Percentiles rank a stretch among this genome's conserved stretches.
Evolutionary conservation across 257 asterid genomes (phyloP).

Genomic region (Catharanthus roseus): DNA sequence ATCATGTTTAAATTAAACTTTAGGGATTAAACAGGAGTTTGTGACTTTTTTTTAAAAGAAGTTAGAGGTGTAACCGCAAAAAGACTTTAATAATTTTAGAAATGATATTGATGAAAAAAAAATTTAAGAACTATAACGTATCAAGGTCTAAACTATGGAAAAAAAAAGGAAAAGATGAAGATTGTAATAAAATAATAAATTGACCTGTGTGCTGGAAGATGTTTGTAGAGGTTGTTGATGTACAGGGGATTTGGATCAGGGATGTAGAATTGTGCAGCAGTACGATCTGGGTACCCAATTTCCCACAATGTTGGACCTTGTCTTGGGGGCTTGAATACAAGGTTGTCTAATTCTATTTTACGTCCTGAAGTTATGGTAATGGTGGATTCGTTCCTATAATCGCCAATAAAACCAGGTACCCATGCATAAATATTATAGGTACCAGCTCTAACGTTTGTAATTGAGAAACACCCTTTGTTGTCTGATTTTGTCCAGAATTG

Average conservation of each 20-base stretch:
- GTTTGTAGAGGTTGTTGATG: conserved; percentile 46
- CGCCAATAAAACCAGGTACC: conserved; percentile 82
- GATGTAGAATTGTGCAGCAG: conserved; percentile 68
- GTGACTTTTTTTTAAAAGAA: too few relatives aligned
- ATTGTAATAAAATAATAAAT: too few relatives aligned
- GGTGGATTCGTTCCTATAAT: conserved; percentile 42
- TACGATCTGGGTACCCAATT: conserved; percentile 82
- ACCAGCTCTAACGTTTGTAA: conserved; percentile 46
- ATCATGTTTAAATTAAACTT: too few relatives aligned
- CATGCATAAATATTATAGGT: conserved; percentile 69
- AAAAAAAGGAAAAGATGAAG: too few relatives aligned
- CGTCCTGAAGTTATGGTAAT: conserved; percentile 60
- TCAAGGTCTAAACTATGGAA: too few relatives aligned
- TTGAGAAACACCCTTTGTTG: conserved; percentile 49
- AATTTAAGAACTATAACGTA: too few relatives aligned
- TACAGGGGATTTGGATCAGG: conserved; percentile 80
- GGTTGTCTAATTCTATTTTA: conserved; percentile 31
- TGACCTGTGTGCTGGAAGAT: conserved; percentile 63
- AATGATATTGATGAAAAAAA: too few relatives aligned
- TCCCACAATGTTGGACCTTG: conserved; percentile 92
- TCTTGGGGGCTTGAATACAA: conserved; percentile 54
- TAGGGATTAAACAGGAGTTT: too few relatives aligned
- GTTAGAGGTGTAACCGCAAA: too few relatives aligned
- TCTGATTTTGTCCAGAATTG: conserved; percentile 70
- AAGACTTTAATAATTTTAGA: too few relatives aligned